These are phyloP conservation scores for Triangularia verruculosa DNA, from an alignment of 2,329 filamentous ascomycete species.

Conservation along the genomic window DNA sequence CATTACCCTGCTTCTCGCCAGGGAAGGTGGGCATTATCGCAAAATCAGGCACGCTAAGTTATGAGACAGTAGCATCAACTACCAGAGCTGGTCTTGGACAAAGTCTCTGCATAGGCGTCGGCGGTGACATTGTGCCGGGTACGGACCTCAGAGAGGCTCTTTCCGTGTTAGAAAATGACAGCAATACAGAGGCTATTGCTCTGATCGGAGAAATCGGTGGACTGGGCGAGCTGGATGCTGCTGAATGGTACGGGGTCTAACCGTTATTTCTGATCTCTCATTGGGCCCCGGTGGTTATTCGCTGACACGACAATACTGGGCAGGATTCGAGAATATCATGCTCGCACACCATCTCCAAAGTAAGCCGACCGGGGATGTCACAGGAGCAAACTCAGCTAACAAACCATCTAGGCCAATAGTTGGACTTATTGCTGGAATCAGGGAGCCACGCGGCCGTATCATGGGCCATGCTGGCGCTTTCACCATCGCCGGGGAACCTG, in stretches of 20 bases:
- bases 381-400: neutral
- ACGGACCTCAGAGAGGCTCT: conserved; percentile 72
- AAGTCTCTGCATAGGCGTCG: conserved; percentile 73
- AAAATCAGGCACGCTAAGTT: conserved; percentile 78
- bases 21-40: conserved; percentile 72
- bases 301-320: neutral
- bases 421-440: conserved; percentile 65
- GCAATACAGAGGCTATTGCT: conserved; percentile 68
- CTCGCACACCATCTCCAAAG: conserved; percentile 59
- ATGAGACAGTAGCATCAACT: conserved; percentile 73
- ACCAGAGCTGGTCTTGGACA: conserved; percentile 73
- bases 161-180: conserved; percentile 62
- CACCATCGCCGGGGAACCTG: conserved; percentile 62
- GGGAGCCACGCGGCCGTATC: conserved; percentile 60
- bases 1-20: conserved; percentile 68
- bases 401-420: conserved; percentile 59
- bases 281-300: neutral
- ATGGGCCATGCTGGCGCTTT: conserved; percentile 83
- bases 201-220: conserved; percentile 72
- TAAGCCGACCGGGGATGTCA: conserved; percentile 34
- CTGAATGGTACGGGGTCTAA: conserved; percentile 48
- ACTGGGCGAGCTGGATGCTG: conserved; percentile 66
- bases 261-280: neutral
- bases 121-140: conserved; percentile 71
- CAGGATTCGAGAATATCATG: conserved; percentile 63